These are phyloP conservation scores for Penicillium aurantiogriseum DNA, from an alignment of 2,329 filamentous ascomycete genomes.

Conservation along the genomic window DNA sequence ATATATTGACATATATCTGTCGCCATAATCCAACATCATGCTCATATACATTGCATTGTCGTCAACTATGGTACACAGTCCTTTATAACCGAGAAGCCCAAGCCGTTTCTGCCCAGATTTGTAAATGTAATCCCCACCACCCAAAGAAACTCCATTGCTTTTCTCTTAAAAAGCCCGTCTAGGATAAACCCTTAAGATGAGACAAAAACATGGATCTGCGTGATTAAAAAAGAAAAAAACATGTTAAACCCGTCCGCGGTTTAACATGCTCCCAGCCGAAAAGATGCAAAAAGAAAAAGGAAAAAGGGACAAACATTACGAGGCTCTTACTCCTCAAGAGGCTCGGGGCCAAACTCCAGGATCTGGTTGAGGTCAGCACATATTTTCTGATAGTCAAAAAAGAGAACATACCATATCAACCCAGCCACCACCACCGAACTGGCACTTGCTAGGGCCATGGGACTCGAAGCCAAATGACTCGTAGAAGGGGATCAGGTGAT, in stretches of 20 bases:
- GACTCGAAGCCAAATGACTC: constrained; percentile 70
- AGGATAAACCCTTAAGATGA: constrained; percentile 19
- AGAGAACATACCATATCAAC: constrained; percentile 66
- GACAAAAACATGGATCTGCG: constrained; percentile 20
- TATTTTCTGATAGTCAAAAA: background rate
- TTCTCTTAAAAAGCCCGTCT: constrained; percentile 26
- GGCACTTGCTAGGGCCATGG: constrained; percentile 64
- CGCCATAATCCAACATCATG: background rate
- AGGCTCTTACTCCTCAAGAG: constrained; percentile 11
- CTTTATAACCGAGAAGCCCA: constrained; percentile 12
- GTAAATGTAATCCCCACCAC: constrained; percentile 18
- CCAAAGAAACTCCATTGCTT: constrained; percentile 38
- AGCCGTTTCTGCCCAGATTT: constrained; percentile 17
- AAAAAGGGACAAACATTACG: background rate
- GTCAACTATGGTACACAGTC: constrained; percentile 26
- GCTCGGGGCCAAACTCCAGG: constrained; percentile 29
- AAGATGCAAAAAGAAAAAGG: constrained; percentile 19
- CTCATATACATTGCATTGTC: constrained; percentile 22
- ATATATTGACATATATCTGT: background rate
- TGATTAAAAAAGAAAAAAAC: constrained; percentile 9
- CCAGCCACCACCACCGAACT: constrained; percentile 79
- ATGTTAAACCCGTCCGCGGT: constrained; percentile 12
- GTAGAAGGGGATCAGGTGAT: constrained; percentile 73
- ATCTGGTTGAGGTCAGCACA: constrained; percentile 25
- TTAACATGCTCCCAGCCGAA: constrained; percentile 20